Percentiles rank a stretch among this genome's conserved stretches.
Conservation (phyloP, 2,329 filamentous ascomycete species). For the Fusarium neocosmosporiellum region DNA sequence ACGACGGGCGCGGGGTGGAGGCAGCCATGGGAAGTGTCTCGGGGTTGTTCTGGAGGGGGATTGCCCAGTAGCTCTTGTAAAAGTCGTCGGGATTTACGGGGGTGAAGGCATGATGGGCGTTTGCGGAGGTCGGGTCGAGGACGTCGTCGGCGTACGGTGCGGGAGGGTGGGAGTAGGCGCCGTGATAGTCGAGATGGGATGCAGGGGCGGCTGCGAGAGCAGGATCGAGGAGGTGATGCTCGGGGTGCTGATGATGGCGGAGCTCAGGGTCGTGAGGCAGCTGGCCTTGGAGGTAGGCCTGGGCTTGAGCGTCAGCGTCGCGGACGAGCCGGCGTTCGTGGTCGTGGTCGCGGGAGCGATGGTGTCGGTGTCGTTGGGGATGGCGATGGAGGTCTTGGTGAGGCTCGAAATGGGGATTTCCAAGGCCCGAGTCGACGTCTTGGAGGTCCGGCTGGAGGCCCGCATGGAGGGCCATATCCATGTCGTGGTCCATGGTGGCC, state of each 20-base stretch:
- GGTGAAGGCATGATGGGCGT: constrained; percentile 53
- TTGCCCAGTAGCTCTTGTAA: constrained; percentile 62
- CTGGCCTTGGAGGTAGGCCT: constrained; percentile 40
- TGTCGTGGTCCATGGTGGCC: constrained; percentile 60
- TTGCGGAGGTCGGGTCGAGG: constrained; percentile 35
- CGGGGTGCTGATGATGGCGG: constrained; percentile 17
- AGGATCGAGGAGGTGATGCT: constrained; percentile 32
- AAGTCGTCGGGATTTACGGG: constrained; percentile 65
- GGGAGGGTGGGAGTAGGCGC: constrained; percentile 38
- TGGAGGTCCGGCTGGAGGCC: constrained; percentile 44
- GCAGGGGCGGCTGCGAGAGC: constrained; percentile 33
- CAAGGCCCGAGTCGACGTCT: constrained; percentile 36
- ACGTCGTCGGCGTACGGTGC: constrained; percentile 39
- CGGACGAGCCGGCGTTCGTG: constrained; percentile 41
- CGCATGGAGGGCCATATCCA: constrained; percentile 48
- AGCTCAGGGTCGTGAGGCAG: constrained; percentile 28
- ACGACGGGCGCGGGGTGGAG: constrained; percentile 55
- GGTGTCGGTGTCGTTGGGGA: constrained; percentile 46
- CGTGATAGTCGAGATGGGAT: constrained; percentile 27
- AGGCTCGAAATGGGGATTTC: constrained; percentile 40
- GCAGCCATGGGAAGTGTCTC: constrained; percentile 52
- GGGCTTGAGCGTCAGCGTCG: constrained; percentile 23
- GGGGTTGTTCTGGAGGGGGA: constrained; percentile 49
- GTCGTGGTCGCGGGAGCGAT: constrained; percentile 45
- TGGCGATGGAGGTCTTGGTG: constrained; percentile 38